Evolutionary conservation across 768 basidiomycete genomes (phyloP), one percentile per base, ranked within the genome.

Genomic region (Boletus rubroflammeus): DNA sequence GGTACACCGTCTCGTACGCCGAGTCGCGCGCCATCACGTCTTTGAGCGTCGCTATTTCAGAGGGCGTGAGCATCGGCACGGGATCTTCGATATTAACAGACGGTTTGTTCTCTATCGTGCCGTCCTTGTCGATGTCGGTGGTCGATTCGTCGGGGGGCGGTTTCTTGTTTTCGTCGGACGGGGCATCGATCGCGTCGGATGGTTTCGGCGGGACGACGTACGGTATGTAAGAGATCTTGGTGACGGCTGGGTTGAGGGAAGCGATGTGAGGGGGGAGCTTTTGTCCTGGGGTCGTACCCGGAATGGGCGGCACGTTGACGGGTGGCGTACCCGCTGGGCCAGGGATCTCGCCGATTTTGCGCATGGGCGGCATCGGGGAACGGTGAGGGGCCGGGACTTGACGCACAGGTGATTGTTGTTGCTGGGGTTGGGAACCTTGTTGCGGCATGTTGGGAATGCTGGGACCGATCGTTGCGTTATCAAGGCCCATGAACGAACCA

Each of bases 1-100:
- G 75, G 56, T 73, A 76, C 7, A 72, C 63, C 5, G 61, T 70
- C 31, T 86, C 82, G 58, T 88, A 85, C 1, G 68, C 62, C 5
- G 59, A 47, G 50, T 81, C 80, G 32, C 54, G 65, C 6, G 54
- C 69, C 61, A 78, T 71, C 65, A 76, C 70, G 3, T 41, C 55
- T 52, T 70, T 69, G 43, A 80, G 62, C 1, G 67, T 31, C 0
- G 47, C 2, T 28, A 75, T 72, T 56, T 79, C 73, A 3, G 50
- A 54, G 2, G 73, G 64, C 4, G 61, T 51, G 49, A 81, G 68
- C 3, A 2, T 11, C 15, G 48, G 54, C 0, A 70, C 40, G 2
- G 68, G 61, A 34, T 70, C 69, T 11, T 70, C 60, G 17, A 62
- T 43, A 23, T 60, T 62, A 54, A 50, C 58, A 10, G 54, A 11